Evolutionary conservation across 2,329 filamentous ascomycete genomes (phyloP).

Genomic region (Fusarium zealandicum): DNA sequence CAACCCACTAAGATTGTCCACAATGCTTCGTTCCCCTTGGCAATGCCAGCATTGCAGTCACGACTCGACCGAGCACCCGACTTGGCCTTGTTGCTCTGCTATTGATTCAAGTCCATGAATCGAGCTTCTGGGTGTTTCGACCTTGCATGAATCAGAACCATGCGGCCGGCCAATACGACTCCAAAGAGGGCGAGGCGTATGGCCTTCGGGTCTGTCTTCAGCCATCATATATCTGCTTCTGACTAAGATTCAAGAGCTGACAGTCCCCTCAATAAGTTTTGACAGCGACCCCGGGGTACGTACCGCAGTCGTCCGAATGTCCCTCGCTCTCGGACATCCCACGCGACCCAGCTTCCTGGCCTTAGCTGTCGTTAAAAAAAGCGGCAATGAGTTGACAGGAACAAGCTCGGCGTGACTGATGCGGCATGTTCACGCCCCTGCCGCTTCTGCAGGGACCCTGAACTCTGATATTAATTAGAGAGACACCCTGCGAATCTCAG

Average conservation of each 20-base stretch:
- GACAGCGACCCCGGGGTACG: no score
- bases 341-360: neutral
- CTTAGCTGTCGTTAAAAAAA: neutral
- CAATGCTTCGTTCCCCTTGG: neutral
- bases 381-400: neutral
- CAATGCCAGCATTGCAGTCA: neutral
- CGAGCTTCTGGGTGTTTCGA: neutral
- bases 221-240: no score
- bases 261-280: no score
- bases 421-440: conserved; percentile 9
- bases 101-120: neutral
- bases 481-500: conserved; percentile 4
- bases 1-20: neutral
- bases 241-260: no score
- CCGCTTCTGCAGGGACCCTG: conserved; percentile 6
- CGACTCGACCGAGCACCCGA: neutral
- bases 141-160: neutral
- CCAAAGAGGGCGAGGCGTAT: no score
- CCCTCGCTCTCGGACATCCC: neutral
- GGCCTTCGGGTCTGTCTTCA: no score
- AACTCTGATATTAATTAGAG: conserved; percentile 11
- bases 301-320: no score
- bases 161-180: no score
- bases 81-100: neutral
- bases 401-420: conserved; percentile 6